Evolutionary conservation across 225 moss, liverwort and hornwort genomes (phyloP).

Genomic region (Sphagnum contortum): DNA sequence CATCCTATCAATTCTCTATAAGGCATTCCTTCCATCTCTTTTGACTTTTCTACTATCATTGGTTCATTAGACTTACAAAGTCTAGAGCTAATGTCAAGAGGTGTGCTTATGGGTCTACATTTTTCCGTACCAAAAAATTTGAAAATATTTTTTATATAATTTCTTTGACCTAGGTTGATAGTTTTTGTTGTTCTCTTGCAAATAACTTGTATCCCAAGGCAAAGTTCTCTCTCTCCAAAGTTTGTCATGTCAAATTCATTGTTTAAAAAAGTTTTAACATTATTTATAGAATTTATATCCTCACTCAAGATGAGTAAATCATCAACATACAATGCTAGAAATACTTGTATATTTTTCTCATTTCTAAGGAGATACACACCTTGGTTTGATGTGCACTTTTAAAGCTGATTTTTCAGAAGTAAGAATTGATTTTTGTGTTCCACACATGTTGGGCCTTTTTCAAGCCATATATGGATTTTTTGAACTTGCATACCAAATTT

Average conservation of each 20-base stretch:
- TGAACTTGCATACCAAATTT: background rate
- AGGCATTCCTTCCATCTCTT: background rate
- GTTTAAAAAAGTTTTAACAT: no score
- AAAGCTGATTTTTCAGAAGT: background rate
- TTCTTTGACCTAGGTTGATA: conserved; percentile 6
- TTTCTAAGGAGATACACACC: background rate
- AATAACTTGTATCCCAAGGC: background rate
- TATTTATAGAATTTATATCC: no score
- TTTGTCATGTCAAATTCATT: background rate
- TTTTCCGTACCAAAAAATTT: background rate
- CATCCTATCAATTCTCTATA: background rate
- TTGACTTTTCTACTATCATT: background rate
- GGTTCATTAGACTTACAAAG: background rate
- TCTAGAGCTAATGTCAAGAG: background rate
- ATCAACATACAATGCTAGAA: no score
- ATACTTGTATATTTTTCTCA: no score
- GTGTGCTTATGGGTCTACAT: conserved; percentile 1
- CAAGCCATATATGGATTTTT: conserved; percentile 2
- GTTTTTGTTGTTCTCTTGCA: background rate
- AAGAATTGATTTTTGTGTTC: conserved; percentile 2
- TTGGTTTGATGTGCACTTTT: conserved; percentile 1
- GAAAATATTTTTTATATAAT: conserved; percentile 1
- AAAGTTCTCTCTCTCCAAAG: background rate
- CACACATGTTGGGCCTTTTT: conserved; percentile 4
- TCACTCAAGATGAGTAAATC: no score